Percentiles rank a stretch among this genome's conserved stretches.
Evolutionary conservation across 1,139 yeast species (phyloP).

Genomic region (Hyphopichia pseudoburtonii): DNA sequence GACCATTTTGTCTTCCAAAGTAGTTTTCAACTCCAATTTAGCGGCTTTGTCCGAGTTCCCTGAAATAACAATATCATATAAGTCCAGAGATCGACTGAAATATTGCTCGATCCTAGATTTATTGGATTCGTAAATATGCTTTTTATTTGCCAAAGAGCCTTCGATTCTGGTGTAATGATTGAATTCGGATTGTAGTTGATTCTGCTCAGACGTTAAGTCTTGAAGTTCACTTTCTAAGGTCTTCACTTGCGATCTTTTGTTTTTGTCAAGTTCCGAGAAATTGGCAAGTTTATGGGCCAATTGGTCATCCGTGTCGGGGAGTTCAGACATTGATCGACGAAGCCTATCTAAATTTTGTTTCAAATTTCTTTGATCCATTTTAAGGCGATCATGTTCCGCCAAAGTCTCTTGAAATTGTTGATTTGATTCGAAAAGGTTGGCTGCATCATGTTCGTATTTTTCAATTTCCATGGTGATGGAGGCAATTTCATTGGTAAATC

Average conservation of each 20-base stretch:
- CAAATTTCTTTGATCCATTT: slow-evolving; percentile 5
- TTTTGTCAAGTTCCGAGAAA: slow-evolving; percentile 13
- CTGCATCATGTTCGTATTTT: slow-evolving; percentile 56
- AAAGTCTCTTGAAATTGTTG: slow-evolving; percentile 79
- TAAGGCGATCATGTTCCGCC: slow-evolving; percentile 60
- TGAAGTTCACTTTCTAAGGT: slow-evolving; percentile 5
- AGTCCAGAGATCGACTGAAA: background rate
- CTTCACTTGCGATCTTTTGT: slow-evolving; percentile 11
- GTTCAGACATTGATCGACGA: background rate
- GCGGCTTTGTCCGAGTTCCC: background rate
- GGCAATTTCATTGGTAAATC: slow-evolving; percentile 50
- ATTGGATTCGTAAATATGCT: slow-evolving; percentile 3
- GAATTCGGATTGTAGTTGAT: slow-evolving; percentile 4
- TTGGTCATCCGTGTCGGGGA: slow-evolving; percentile 5
- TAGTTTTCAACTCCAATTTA: background rate
- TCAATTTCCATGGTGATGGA: slow-evolving; percentile 51
- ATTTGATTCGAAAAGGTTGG: slow-evolving; percentile 67
- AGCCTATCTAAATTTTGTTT: background rate
- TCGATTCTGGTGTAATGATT: slow-evolving; percentile 6
- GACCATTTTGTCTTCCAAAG: background rate
- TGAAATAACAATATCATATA: background rate
- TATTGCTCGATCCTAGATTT: background rate
- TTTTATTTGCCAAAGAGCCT: slow-evolving; percentile 2
- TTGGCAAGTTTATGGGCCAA: slow-evolving; percentile 11
- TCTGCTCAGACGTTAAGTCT: slow-evolving; percentile 6